A percentile compares a stretch with the other conserved stretches of the same genome.
These are phyloP conservation scores for Verbascum thapsus DNA, from an alignment of 257 asterid genomes.

Conservation along the genomic window DNA sequence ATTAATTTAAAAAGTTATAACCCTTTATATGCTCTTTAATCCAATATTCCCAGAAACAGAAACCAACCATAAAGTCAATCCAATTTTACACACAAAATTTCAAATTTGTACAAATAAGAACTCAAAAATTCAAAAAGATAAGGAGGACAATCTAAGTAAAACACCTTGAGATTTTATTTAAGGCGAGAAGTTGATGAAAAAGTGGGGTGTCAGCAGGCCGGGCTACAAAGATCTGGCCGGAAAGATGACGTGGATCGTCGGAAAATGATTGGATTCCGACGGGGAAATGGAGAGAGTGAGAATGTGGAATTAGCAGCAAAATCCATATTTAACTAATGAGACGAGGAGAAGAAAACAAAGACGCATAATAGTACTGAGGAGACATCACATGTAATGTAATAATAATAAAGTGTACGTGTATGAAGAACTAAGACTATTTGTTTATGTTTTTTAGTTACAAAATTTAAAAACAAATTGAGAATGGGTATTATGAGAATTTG, in stretches of 20 bases:
- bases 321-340: conserved; percentile 41
- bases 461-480: too few species aligned
- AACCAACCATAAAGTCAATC: neutral
- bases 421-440: too few species aligned
- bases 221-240: conserved; percentile 32
- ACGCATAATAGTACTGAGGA: too few species aligned
- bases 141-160: neutral
- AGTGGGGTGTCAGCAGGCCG: conserved; percentile 29
- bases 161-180: conserved; percentile 34
- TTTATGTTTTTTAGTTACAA: too few species aligned
- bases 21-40: conserved; percentile 23
- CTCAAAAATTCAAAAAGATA: conserved; percentile 17
- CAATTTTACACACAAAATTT: neutral
- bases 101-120: conserved; percentile 4
- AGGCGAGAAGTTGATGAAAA: conserved; percentile 21
- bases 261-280: conserved; percentile 43
- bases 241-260: conserved; percentile 40
- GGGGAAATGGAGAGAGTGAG: conserved; percentile 37
- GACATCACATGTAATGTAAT: too few species aligned
- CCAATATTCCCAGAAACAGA: conserved; percentile 28
- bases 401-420: conserved; percentile 33
- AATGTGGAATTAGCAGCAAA: conserved; percentile 34
- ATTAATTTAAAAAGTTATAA: conserved; percentile 22
- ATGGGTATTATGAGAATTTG: too few species aligned
- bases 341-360: conserved; percentile 51